phyloP scores from a whole-genome alignment of 2,329 filamentous ascomycete genomes.

The Dryadomyces sulphureus region DNA sequence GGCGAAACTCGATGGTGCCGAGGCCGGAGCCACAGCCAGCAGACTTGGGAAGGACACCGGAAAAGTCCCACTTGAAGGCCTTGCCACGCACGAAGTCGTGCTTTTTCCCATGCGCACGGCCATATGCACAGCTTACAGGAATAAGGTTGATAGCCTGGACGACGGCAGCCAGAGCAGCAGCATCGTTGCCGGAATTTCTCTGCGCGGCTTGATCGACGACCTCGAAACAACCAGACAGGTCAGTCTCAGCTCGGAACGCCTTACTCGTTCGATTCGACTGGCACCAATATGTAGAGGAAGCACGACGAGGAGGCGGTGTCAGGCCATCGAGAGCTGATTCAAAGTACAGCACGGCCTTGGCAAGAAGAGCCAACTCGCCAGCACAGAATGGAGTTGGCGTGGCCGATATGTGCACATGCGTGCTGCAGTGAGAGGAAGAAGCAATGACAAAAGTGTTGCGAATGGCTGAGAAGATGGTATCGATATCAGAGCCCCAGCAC shows the following conservation, averaged over 20 bases:
- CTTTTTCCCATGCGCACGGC: slow-evolving; percentile 16
- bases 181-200: slow-evolving; percentile 11
- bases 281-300: slow-evolving; percentile 19
- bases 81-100: slow-evolving; percentile 22
- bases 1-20: slow-evolving; percentile 23
- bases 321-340: slow-evolving; percentile 20
- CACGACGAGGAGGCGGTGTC: slow-evolving; percentile 13
- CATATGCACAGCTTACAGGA: slow-evolving; percentile 17
- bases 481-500: slow-evolving; percentile 17
- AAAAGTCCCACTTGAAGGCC: slow-evolving; percentile 25
- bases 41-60: slow-evolving; percentile 13
- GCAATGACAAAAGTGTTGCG: slow-evolving; percentile 14
- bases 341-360: slow-evolving; percentile 19
- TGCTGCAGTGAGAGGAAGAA: slow-evolving; percentile 18
- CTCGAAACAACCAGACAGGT: slow-evolving; percentile 13
- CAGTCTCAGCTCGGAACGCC: slow-evolving; percentile 9
- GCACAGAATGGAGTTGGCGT: slow-evolving; percentile 11
- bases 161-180: not conserved
- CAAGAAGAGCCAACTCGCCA: slow-evolving; percentile 14
- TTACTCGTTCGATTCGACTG: slow-evolving; percentile 19
- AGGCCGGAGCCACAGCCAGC: slow-evolving; percentile 4
- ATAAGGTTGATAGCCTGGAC: slow-evolving; percentile 19
- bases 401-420: slow-evolving; percentile 22
- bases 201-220: slow-evolving; percentile 12
- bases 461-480: slow-evolving; percentile 17